Base-by-base conservation (phyloP, 768 basidiomycete species). In the Ephemerocybe angulata region DNA sequence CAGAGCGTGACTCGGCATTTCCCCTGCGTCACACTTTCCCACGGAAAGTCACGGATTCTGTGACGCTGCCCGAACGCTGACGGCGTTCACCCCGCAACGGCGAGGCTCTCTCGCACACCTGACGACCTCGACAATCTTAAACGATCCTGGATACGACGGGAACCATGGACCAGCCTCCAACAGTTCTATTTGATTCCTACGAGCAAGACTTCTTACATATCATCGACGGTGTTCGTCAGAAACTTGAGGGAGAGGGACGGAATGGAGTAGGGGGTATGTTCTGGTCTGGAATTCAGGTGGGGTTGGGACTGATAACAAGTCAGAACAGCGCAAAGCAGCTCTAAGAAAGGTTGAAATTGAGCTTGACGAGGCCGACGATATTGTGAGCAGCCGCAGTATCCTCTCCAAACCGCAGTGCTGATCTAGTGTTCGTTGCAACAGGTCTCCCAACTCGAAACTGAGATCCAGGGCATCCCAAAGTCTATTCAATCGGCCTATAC, bases 361-460 rank as follows among this genome's bases (percentile, higher is more conserved):
- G 65, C 74, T 98, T 0, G 94, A 97, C 62, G 95, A 96, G 65
- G 94, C 93, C 0, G 93, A 95, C 58, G 95, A 97, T 75, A 90
- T 95, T 69, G 93, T 90, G 60, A 44, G 88, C 70, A 1, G 10
- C 12, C 42, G 4, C 7, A 19, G n/a, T n/a, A n/a, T n/a, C 21
- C 48, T 46, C 22, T 50, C 47, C 12, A 42, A 38, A 8, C 50
- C 37, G 28, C 50, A 13, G 33, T 27, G 7, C 22, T 52, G 11
- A 57, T 2, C 42, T 15, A 53, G 21, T 13, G 12, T 12, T 22
- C 56, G 52, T 37, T 28, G 29, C 30, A 30, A 13, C 63, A 97
- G 93, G 78, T 97, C 54, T 91, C 91, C 35, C 94, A 96, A 76
- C 90, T 98, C 78, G 93, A 96, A 69, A 81, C 94, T 38, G 94